Base-by-base conservation (phyloP, 371 early-diverging fungal species). In the Syncephalastrum sp. region DNA sequence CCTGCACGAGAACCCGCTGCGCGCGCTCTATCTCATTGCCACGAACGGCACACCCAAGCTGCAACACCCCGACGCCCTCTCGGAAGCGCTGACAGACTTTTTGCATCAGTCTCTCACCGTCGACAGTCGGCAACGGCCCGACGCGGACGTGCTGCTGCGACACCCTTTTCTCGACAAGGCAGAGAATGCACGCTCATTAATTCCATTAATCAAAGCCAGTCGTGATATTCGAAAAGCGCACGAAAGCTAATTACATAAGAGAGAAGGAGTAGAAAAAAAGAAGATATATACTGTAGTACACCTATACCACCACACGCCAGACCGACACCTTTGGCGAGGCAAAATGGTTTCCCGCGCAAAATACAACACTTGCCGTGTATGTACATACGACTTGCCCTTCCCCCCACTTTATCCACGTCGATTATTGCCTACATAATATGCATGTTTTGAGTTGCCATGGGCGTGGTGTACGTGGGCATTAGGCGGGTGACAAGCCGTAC, bases 31-130 rank as follows among this genome's bases (percentile, higher is more conserved):
- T 67, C 70, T 97, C 60, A 97, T 97, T 72, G 96, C 96, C 4
- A 97, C 96, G 29, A 97, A 95, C 60, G 98, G 98, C 16, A 96
- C 97, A 5, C 98, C 97, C 12, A 82, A 82, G 53, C 71, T 98
- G 15, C 91, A 96, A 69, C 86, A 93, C 58, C 96, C 96, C 1
- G 94, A 93, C 47, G 86, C 78, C 33, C 72, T 97, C 41, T 89
- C 91, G 13, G 74, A 82, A 0, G 75, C 81, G 8, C 92, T 97
- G 63, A 68, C 84, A 33, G 91, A 93, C 67, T 98, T 98, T 72
- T 75, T 98, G 57, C 73, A 73, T 13, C 74, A 82, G 61, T 84
- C 91, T 17, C 75, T 98, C 17, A 88, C 91, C 60, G 97, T 97
- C 7, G 92, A 94, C 60, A 85, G 87, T 0, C 92, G 91, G 25